Base-by-base conservation (phyloP, 1,284 basidiomycete species). In the Microbotryomycetes sp. region DNA sequence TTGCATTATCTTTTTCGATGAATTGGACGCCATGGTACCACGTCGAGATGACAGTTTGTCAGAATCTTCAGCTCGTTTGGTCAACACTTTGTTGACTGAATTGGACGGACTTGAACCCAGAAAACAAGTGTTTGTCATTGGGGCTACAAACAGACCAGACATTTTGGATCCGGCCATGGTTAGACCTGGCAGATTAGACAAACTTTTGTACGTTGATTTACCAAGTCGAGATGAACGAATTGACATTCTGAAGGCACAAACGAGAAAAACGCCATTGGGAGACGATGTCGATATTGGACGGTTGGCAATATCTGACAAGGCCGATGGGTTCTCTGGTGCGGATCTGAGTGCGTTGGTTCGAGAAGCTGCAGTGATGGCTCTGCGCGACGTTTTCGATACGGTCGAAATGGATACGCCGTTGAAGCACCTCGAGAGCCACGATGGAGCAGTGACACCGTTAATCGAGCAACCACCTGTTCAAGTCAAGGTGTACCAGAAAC, bases 81-180 rank as follows among this genome's bases (percentile, higher is more conserved):
- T 98, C 67, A 98, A 97, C 77, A 97, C 93, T 0, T 84, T 98
- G 7, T 81, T 97, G 2, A 97, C 94, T 1, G 94, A 97, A 76
- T 84, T 97, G 28, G 94, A 97, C 72, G 94, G 94, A 0, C 85
- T 97, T 32, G 91, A 96, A 69, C 81, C 86, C 0, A 84, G 93
- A 63, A 92, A 89, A 74, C 83, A 85, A 54, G 93, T 97, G 57
- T 97, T 94, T 73, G 92, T 97, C 28, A 92, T 97, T 67, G 94
- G 88, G 0, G 94, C 94, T 1, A 98, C 94, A 4, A 97, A 98
- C 77, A 81, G 94, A n/a, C 94, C 94, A 0, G 94, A 97, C 78
- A 97, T 97, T 85, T 92, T 97, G 67, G 94, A 97, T 74, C 94
- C 94, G 0, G 94, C 94, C 4, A 97, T 97, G 93, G 91, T 92